A percentile compares a stretch with the other conserved stretches of the same genome.
These are phyloP conservation scores for Coemansia sp. DNA, from an alignment of 192 early-diverging fungal genomes.

Conservation along the genomic window DNA sequence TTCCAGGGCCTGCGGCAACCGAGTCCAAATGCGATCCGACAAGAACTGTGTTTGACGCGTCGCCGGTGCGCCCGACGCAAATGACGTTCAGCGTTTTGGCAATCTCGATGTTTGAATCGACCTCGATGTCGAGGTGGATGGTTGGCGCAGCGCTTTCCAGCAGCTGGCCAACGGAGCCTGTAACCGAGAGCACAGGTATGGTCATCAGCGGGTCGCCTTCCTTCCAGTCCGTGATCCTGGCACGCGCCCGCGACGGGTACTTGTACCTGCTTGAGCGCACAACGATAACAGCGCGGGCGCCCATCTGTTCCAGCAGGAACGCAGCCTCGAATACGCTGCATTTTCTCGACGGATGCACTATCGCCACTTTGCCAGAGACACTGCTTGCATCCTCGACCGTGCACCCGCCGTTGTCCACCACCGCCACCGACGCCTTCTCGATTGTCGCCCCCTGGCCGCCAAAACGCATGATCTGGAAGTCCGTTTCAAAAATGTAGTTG, in stretches of 20 bases:
- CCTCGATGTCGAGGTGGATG: constrained; percentile 49
- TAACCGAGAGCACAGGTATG: constrained; percentile 61
- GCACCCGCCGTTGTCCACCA: constrained; percentile 55
- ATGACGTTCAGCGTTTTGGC: constrained; percentile 65
- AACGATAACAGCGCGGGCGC: constrained; percentile 61
- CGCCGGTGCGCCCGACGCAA: constrained; percentile 55
- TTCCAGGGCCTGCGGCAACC: constrained; percentile 66
- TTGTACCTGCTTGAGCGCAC: constrained; percentile 53
- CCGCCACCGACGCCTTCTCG: constrained; percentile 37
- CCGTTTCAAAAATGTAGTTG: constrained; percentile 39
- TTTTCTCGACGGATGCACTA: constrained; percentile 46
- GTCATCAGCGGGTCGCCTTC: constrained; percentile 63
- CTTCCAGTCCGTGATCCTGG: constrained; percentile 62
- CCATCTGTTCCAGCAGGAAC: constrained; percentile 57
- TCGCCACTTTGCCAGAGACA: constrained; percentile 55
- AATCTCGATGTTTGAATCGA: constrained; percentile 54
- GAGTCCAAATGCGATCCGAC: constrained; percentile 69
- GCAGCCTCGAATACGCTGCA: constrained; percentile 62
- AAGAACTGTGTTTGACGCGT: constrained; percentile 55
- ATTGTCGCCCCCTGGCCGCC: constrained; percentile 58
- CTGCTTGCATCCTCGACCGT: constrained; percentile 30
- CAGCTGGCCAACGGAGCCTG: constrained; percentile 58
- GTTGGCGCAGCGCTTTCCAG: constrained; percentile 32
- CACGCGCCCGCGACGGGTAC: constrained; percentile 54
- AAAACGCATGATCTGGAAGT: constrained; percentile 57